A percentile compares a stretch with the other conserved stretches of the same genome.
Conservation (phyloP, 305 asterid genomes). For the Ilex paraguariensis region DNA sequence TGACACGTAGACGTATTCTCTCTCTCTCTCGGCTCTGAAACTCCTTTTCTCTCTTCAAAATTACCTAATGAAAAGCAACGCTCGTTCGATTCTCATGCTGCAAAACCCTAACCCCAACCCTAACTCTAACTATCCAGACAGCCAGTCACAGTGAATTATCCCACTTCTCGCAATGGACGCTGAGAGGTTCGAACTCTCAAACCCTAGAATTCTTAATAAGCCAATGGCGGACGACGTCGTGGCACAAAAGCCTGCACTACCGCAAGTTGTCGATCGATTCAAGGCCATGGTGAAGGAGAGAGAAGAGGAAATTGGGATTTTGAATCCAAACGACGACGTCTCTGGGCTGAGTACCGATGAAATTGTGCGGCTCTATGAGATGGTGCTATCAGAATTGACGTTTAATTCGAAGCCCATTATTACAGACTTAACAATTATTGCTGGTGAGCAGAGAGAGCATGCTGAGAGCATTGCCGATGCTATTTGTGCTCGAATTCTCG, state of each 20-base stretch:
- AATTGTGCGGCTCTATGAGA: not conserved
- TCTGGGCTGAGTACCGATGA: not conserved
- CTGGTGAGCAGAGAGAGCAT: not conserved
- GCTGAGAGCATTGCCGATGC: constrained; percentile 19
- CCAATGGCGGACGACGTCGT: not conserved
- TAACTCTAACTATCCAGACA: too few species aligned
- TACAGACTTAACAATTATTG: not conserved
- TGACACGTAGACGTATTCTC: too few species aligned
- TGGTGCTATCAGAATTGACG: not conserved
- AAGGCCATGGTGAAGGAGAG: not conserved
- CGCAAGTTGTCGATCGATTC: not conserved
- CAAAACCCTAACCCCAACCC: too few species aligned
- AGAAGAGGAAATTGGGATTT: not conserved
- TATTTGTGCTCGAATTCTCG: constrained; percentile 80
- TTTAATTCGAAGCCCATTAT: not conserved
- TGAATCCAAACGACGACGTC: not conserved
- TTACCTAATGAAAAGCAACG: too few species aligned
- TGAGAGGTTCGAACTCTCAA: not conserved
- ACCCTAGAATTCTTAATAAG: not conserved
- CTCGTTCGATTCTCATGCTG: too few species aligned
- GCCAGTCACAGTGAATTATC: too few species aligned
- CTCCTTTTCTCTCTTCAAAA: too few species aligned
- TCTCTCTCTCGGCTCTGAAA: too few species aligned
- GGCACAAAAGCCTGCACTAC: not conserved
- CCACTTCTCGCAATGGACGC: not conserved